phyloP scores from a whole-genome alignment of 1,139 yeast genomes.

The Casaregolazyma lundiana region DNA sequence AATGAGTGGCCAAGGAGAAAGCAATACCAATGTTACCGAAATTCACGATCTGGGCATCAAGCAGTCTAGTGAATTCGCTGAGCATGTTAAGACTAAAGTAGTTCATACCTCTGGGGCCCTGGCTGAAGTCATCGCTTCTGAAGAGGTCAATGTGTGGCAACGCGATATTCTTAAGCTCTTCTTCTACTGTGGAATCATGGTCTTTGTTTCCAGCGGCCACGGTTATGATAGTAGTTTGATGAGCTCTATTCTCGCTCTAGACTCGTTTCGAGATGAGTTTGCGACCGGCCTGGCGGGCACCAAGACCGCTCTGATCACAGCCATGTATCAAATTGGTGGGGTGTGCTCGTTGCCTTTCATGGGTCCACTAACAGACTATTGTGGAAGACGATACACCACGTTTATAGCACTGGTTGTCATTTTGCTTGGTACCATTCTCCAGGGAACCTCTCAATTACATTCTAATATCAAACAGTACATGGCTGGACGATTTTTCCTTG shows the following conservation, averaged over 20 bases:
- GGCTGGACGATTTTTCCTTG: conserved; percentile 24
- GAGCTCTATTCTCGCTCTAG: conserved; percentile 13
- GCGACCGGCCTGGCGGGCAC: conserved; percentile 15
- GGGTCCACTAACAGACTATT: conserved; percentile 13
- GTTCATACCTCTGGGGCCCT: conserved; percentile 13
- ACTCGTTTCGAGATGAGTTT: conserved; percentile 14
- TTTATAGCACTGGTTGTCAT: conserved; percentile 12
- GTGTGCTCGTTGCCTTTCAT: conserved; percentile 34
- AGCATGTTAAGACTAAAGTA: conserved; percentile 4
- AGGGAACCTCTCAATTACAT: conserved; percentile 10
- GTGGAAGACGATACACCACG: conserved; percentile 16
- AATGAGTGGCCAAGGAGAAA: too few relatives aligned
- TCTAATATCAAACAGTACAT: conserved; percentile 14
- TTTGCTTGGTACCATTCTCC: conserved; percentile 14
- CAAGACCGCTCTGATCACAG: conserved; percentile 16
- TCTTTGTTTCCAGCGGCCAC: conserved; percentile 11
- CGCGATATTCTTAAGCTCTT: conserved; percentile 4
- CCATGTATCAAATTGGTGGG: conserved; percentile 17
- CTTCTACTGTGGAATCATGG: conserved; percentile 3
- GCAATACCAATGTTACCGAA: background rate
- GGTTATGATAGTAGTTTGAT: conserved; percentile 16
- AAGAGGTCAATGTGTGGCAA: conserved; percentile 6
- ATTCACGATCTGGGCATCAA: background rate
- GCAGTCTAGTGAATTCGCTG: background rate
- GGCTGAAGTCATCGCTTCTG: conserved; percentile 1